Base-by-base conservation (phyloP, 1,139 yeast species). In the Kodamaea anthophila region DNA sequence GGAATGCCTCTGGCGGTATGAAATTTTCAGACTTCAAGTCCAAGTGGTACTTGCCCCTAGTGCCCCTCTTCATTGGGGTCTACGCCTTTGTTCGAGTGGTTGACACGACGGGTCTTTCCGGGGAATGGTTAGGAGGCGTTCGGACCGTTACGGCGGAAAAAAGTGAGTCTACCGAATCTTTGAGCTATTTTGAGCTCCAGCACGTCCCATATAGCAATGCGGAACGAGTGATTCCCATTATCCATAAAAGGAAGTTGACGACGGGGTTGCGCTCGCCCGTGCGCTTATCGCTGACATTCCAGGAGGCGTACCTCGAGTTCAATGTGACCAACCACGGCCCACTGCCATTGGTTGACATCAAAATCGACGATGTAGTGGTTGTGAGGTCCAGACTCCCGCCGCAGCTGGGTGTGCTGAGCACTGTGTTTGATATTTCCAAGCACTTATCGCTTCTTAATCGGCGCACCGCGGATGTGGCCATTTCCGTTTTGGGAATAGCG, bases 331-430 rank as follows among this genome's bases (percentile, higher is more conserved):
- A 33, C 19, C 19, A 22, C 7, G 36, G 27, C 4, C 19, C 28
- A 4, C 18, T 22, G 15, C 33, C 24, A 20, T 22, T 31, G 11
- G 27, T 35, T 19, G 41, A 37, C 16, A 18, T 37, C 11, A 24
- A 29, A 13, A 23, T 37, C 8, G 37, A 22, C 11, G 36, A 32
- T 10, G 29, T 30, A 5, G 30, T 37, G 2, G 24, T 37, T 12
- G 37, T 32, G 21, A 19, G 39, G 13, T 19, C 30, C 9, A 22
- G 27, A 10, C 24, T 34, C 5, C 31, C 31, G 4, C 33, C 33
- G 2, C 28, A 27, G 3, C 10, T 13, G 13, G 33, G 31, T 5
- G 11, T 9, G 9, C 16, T 26, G 4, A 28, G 31, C 15, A 28
- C 31, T 2, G 12, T 16, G n/a, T 28, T 32, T 20, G 31, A 32